Conservation (phyloP, 1,284 basidiomycete species). For the Pseudozyma tsukubaensis region DNA sequence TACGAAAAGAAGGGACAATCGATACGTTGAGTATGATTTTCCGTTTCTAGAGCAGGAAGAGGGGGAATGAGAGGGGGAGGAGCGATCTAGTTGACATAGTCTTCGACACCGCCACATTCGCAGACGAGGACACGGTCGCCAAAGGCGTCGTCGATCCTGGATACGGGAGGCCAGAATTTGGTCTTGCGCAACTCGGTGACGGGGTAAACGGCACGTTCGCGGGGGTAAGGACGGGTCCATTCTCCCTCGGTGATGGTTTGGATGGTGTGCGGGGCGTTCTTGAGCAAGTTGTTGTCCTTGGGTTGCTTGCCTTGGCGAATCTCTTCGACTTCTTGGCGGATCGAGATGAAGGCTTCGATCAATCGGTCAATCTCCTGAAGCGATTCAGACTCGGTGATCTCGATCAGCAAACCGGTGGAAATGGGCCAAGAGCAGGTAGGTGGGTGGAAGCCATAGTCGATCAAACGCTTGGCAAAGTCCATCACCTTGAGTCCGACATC, state of each 20-base stretch:
- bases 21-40: constrained; percentile 11
- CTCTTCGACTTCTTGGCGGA: constrained; percentile 89
- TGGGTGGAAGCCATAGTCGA: constrained; percentile 71
- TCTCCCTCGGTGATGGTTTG: constrained; percentile 79
- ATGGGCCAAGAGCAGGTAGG: constrained; percentile 68
- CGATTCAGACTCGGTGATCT: constrained; percentile 67
- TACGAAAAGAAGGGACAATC: too few species aligned
- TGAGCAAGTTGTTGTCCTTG: constrained; percentile 78
- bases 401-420: constrained; percentile 65
- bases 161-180: constrained; percentile 67
- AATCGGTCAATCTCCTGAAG: constrained; percentile 74
- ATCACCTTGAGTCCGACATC: constrained; percentile 86
- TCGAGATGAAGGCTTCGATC: constrained; percentile 96
- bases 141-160: constrained; percentile 63
- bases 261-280: constrained; percentile 92
- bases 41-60: background rate
- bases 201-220: constrained; percentile 62
- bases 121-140: constrained; percentile 59
- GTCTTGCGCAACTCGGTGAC: constrained; percentile 48
- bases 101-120: constrained; percentile 59
- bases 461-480: constrained; percentile 94
- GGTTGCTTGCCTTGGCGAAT: constrained; percentile 82
- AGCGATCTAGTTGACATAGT: constrained; percentile 37
- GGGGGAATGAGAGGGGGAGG: background rate
- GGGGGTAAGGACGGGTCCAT: constrained; percentile 76